Evolutionary conservation across 2,329 filamentous ascomycete species (phyloP).

Genomic region (Madurella mycetomatis): DNA sequence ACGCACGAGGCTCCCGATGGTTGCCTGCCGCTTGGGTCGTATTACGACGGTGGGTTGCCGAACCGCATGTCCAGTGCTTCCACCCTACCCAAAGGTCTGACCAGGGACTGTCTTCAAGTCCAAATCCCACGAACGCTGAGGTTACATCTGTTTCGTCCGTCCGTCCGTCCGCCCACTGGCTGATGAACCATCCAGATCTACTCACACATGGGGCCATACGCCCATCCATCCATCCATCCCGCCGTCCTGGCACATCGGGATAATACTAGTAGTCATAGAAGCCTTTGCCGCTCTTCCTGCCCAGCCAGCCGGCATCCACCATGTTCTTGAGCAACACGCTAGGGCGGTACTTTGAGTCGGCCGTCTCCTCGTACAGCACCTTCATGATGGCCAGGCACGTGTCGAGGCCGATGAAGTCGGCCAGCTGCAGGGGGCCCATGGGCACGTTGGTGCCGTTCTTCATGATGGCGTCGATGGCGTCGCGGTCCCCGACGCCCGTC

Average conservation of each 20-base stretch:
- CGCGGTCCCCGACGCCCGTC: conserved; percentile 80
- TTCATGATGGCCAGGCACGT: conserved; percentile 97
- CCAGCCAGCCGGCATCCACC: conserved; percentile 96
- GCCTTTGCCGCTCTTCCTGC: conserved; percentile 95
- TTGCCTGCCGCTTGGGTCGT: neutral
- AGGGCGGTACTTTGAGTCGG: conserved; percentile 92
- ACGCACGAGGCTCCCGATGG: neutral
- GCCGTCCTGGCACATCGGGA: neutral
- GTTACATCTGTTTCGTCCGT: neutral
- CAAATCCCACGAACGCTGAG: neutral
- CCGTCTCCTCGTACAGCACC: conserved; percentile 84
- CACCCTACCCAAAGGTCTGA: conserved; percentile 1
- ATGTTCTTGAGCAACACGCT: conserved; percentile 85
- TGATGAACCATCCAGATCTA: neutral
- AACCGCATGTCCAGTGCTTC: neutral
- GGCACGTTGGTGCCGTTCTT: conserved; percentile 98
- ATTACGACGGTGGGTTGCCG: conserved; percentile 1
- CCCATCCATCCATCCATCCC: neutral
- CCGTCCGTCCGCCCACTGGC: neutral
- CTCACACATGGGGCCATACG: too few relatives aligned
- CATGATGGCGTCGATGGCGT: conserved; percentile 97
- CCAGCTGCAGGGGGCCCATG: conserved; percentile 90
- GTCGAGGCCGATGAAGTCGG: conserved; percentile 95
- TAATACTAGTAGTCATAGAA: conserved; percentile 76
- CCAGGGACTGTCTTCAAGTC: neutral